Conservation (phyloP, 2,329 filamentous ascomycete genomes). For the Bipolaris sorokiniana region DNA sequence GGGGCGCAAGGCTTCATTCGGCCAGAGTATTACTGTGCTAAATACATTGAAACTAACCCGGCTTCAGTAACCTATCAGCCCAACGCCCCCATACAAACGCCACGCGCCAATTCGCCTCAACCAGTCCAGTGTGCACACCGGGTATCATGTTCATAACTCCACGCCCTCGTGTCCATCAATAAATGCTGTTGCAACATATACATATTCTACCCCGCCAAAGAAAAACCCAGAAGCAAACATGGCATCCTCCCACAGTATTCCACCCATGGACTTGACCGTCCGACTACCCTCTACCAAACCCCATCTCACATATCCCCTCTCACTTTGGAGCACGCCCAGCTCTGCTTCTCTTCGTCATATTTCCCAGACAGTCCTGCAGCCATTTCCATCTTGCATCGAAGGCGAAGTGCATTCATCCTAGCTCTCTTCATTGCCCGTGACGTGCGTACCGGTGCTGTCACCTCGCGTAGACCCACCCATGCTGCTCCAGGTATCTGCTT, state of each 20-base stretch:
- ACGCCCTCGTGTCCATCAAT: slow-evolving; percentile 9
- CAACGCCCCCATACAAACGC: slow-evolving; percentile 8
- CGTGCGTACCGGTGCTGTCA: slow-evolving; percentile 36
- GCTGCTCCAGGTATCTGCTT: slow-evolving; percentile 27
- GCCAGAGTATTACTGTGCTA: background rate
- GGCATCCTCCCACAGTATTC: background rate
- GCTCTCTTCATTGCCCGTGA: slow-evolving; percentile 37
- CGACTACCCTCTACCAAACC: background rate
- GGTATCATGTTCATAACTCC: slow-evolving; percentile 19
- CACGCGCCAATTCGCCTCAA: slow-evolving; percentile 8
- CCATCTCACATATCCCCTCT: slow-evolving; percentile 3
- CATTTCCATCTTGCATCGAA: slow-evolving; percentile 37
- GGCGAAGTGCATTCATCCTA: slow-evolving; percentile 38
- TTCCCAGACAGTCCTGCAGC: slow-evolving; percentile 25
- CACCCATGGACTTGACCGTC: background rate
- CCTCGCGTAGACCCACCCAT: slow-evolving; percentile 31
- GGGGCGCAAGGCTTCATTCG: background rate
- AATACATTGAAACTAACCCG: background rate
- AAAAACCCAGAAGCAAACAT: slow-evolving; percentile 7
- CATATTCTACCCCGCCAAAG: slow-evolving; percentile 29
- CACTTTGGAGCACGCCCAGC: slow-evolving; percentile 32
- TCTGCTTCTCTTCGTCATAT: slow-evolving; percentile 19
- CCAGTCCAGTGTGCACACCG: slow-evolving; percentile 12
- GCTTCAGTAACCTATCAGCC: slow-evolving; percentile 3
- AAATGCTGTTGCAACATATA: slow-evolving; percentile 2